Evolutionary conservation across 371 early-diverging fungal species (phyloP), one percentile per base, ranked within the genome.

Genomic region (Mucor plumbeus): DNA sequence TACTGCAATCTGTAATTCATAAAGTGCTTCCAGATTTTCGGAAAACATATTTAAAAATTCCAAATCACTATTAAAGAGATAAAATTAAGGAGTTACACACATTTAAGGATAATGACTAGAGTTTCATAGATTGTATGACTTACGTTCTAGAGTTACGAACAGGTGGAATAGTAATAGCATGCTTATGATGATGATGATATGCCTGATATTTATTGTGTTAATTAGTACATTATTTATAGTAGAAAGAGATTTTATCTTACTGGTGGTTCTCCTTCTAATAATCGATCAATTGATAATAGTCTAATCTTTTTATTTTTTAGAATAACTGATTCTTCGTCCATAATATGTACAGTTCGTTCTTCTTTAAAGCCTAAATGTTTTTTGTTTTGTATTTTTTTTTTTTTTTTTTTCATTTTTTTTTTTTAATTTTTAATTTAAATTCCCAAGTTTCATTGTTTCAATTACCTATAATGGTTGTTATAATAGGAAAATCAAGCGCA

Each of bases 21-120:
- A 65, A 17, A 88, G 59, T 1, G 86, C 79, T 34, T 81, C 76
- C n/a, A 70, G 65, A 54, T 85, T 82, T 61, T 85, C 84, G 34
- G 85, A 78, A 48, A 86, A 83, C 65, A 81, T 79, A 47, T 80
- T 80, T 9, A 88, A 67, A 70, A 88, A 88, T n/a, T 82, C 86
- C 47, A 85, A 67, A 73, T 88, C 88, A 56, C 85, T 88, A 69
- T n/a, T 50, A 36, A 53, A 48, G 38, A 26, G 38, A 53, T 21
- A n/a, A 35, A 26, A 44, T 50, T 40, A 26, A 48, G 34, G 40
- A 33, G 63, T 68, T 54, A 36, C 65, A 55, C 43, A 48, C 35
- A 19, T 15, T 35, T 48, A 57, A 50, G 19, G 11, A 48, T 13
- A 43, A 33, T 50, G 26, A 26, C 50, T 47, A 55, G 33, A 55